These are phyloP conservation scores for Scheffersomyces segobiensis DNA, from an alignment of 1,139 yeast genomes.

Conservation along the genomic window DNA sequence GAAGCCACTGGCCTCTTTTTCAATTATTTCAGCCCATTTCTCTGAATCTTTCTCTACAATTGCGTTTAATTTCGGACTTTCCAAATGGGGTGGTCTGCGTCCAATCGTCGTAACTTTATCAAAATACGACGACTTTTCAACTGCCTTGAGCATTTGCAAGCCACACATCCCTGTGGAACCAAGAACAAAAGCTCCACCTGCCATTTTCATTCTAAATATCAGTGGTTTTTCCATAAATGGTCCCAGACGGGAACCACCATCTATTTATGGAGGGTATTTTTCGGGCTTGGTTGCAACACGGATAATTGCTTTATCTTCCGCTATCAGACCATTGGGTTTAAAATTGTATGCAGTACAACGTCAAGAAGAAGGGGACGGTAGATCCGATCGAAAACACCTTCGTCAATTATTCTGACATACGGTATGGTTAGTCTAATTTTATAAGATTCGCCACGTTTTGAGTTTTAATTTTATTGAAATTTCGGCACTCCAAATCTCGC, in stretches of 20 bases:
- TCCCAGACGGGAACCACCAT: too few relatives aligned
- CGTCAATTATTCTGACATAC: not conserved
- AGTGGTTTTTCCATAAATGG: too few relatives aligned
- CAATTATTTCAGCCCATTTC: constrained; percentile 41
- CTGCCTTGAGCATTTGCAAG: constrained; percentile 40
- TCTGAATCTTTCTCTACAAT: constrained; percentile 37
- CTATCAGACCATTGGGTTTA: not conserved
- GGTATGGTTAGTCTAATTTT: not conserved
- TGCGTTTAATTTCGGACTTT: constrained; percentile 24
- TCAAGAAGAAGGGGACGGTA: not conserved
- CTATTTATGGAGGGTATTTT: not conserved
- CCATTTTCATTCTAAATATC: not conserved
- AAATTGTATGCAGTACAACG: too few relatives aligned
- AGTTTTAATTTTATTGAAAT: not conserved
- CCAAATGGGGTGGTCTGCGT: constrained; percentile 34
- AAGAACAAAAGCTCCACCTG: constrained; percentile 30
- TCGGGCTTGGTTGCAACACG: not conserved
- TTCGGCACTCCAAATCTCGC: not conserved
- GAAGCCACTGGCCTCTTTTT: constrained; percentile 14
- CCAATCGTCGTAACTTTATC: constrained; percentile 43
- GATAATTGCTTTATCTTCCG: not conserved
- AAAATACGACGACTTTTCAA: constrained; percentile 29
- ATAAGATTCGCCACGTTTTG: not conserved
- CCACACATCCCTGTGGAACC: constrained; percentile 72
- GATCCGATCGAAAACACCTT: not conserved